Base-by-base conservation (phyloP, 2,329 filamentous ascomycete species). In the Hirsutella rhossiliensis region DNA sequence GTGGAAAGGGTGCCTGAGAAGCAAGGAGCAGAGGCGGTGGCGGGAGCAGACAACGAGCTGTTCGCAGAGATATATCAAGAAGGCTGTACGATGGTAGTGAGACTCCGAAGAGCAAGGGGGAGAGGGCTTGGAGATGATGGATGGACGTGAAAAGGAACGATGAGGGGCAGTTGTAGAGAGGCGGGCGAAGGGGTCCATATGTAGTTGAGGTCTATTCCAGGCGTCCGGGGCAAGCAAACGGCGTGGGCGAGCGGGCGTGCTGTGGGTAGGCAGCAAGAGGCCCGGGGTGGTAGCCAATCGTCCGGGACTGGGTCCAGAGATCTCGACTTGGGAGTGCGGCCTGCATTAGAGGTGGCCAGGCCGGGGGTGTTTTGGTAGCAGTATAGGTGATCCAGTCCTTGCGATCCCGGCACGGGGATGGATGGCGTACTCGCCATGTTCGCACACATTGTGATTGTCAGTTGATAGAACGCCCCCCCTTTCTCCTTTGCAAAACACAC, bases 271-370 rank as follows among this genome's bases (percentile, higher is more conserved):
- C 42, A 45, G 43, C 49, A 52, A 50, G 56, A 54, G 52, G 48
- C 51, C 53, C 56, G 48, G 56, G 57, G 55, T 54, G 48, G 47
- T 50, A 58, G 55, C 57, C 57, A 60, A 60, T 59, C 56, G 56
- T 53, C 48, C 48, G 56, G 57, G 51, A 56, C 50, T 47, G 47
- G 47, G 30, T 38, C 51, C 52, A 49, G 51, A 59, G 57, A 60
- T 58, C 55, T 51, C 48, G 46, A 45, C 54, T 56, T 50, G 45
- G n/a, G 31, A 45, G 30, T 42, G 30, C 41, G 39, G 39, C 47
- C 38, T 45, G 47, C 43, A 47, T 42, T 45, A 49, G 37, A 46
- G 47, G 44, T 47, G 50, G 55, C 53, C 46, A 52, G 45, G 52
- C 44, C 29, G 41, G 41, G 34, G 34, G 34, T 37, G 34, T 37